These are phyloP conservation scores for Linnemannia exigua DNA, from an alignment of 192 early-diverging fungal species.

Conservation along the genomic window DNA sequence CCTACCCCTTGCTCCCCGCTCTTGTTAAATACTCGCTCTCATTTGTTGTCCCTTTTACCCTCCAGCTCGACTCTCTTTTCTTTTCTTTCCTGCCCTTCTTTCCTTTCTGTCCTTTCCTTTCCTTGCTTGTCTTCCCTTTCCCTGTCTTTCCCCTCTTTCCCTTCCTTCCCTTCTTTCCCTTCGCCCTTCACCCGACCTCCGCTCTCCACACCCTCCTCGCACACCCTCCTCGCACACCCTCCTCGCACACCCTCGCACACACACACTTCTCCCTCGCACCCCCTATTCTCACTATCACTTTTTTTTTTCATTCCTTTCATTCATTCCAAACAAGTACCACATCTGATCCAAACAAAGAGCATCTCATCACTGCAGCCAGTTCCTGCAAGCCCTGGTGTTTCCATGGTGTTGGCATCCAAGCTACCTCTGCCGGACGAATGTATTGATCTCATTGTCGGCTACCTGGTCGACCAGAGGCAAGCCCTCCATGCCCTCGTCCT, in stretches of 20 bases:
- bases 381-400: neutral
- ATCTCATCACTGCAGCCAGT: too few relatives aligned
- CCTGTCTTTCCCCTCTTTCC: neutral
- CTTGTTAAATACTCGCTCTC: neutral
- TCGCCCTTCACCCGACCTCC: neutral
- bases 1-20: too few relatives aligned
- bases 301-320: neutral
- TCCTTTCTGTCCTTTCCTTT: neutral
- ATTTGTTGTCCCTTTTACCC: neutral
- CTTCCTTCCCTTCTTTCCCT: neutral
- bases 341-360: neutral
- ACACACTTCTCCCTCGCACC: neutral
- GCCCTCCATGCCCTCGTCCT: constrained; percentile 51
- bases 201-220: neutral
- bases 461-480: constrained; percentile 36
- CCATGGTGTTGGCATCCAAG: constrained; percentile 46
- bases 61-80: neutral
- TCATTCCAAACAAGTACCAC: neutral
- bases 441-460: constrained; percentile 47
- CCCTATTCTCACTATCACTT: neutral
- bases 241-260: neutral
- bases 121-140: neutral
- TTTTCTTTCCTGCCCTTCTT: neutral
- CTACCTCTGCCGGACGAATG: constrained; percentile 54
- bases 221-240: neutral